Conservation (phyloP, 2,329 filamentous ascomycete genomes). For the Coleophoma eucalyptorum region DNA sequence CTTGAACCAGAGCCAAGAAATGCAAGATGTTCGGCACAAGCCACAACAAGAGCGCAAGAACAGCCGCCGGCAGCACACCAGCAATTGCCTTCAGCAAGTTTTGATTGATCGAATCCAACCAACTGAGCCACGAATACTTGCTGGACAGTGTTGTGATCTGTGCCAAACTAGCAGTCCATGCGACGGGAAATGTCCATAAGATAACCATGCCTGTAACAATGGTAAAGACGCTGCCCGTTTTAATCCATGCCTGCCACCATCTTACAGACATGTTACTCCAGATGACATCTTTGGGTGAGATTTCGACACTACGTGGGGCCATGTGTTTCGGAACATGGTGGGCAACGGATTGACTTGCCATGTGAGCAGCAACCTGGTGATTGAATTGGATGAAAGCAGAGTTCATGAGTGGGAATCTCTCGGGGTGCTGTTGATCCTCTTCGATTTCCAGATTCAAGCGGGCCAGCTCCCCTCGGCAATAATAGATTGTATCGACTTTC, state of each 20-base stretch:
- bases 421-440: conserved; percentile 78
- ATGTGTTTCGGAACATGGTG: conserved; percentile 93
- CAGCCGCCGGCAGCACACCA: conserved; percentile 78
- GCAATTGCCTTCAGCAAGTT: conserved; percentile 64
- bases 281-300: conserved; percentile 85
- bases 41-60: conserved; percentile 75
- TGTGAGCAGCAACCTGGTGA: conserved; percentile 93
- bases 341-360: conserved; percentile 90
- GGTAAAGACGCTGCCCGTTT: conserved; percentile 57
- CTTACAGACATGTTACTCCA: conserved; percentile 97
- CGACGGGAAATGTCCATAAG: conserved; percentile 87
- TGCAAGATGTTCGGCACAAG: conserved; percentile 77
- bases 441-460: conserved; percentile 90
- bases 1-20: conserved; percentile 69
- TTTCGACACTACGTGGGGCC: conserved; percentile 88
- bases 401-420: conserved; percentile 87
- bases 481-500: conserved; percentile 94
- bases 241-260: conserved; percentile 83
- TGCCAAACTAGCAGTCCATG: conserved; percentile 79
- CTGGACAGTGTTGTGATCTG: conserved; percentile 69
- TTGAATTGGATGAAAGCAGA: conserved; percentile 99
- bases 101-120: conserved; percentile 62
- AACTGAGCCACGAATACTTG: conserved; percentile 64
- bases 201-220: conserved; percentile 74
- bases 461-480: conserved; percentile 82